These are phyloP conservation scores for Plasmodium fragile DNA, from an alignment of 169 alveolate genomes.

Conservation along the genomic window DNA sequence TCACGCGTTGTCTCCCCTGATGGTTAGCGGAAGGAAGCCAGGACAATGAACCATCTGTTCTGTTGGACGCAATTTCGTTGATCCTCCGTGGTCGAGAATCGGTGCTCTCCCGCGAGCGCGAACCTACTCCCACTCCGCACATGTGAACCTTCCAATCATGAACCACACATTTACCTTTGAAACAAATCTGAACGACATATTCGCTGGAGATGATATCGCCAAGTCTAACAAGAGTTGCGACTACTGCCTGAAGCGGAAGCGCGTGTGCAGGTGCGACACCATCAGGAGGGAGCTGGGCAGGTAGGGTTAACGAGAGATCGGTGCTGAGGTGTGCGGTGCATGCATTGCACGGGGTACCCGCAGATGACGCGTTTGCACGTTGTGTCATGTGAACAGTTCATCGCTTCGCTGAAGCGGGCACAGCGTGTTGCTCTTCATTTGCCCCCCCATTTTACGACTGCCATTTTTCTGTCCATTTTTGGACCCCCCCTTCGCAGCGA, in stretches of 20 bases:
- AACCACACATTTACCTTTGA: constrained; percentile 45
- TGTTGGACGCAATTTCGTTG: background rate
- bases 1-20: background rate
- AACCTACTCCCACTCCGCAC: background rate
- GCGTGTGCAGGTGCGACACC: constrained; percentile 71
- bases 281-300: constrained; percentile 71
- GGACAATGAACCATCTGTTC: constrained; percentile 17
- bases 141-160: background rate
- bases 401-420: background rate
- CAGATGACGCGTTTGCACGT: background rate
- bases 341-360: background rate
- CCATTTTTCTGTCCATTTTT: background rate
- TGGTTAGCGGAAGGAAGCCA: background rate
- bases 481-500: constrained; percentile 26
- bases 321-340: background rate
- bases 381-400: background rate
- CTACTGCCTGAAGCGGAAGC: constrained; percentile 54
- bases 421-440: background rate
- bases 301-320: background rate
- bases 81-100: background rate
- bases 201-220: constrained; percentile 45
- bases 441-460: too few relatives aligned
- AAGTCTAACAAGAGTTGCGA: constrained; percentile 58
- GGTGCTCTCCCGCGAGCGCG: background rate
- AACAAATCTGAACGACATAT: constrained; percentile 60